Evolutionary conservation across 1,284 basidiomycete genomes (phyloP), one percentile per base, ranked within the genome.

Genomic region (Leccinum subfulvum): DNA sequence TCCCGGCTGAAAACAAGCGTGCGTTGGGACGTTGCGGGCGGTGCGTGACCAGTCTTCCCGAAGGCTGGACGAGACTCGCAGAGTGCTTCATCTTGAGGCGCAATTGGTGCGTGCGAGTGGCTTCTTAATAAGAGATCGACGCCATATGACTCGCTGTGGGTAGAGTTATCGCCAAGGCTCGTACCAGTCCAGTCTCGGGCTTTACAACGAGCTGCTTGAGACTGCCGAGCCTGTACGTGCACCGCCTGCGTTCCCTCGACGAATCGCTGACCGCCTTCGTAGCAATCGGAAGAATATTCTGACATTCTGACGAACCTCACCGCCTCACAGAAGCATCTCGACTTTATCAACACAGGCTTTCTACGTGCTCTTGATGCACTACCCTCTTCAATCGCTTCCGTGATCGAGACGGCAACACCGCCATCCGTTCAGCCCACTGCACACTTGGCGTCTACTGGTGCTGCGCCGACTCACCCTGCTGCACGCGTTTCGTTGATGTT

Each of bases 241-340:
- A 61, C 59, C 62, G 58, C 63, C 60, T 52, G 6, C 37, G 35
- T 58, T 18, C 49, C 13, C 51, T 33, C 53, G 60, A 60, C 30
- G 23, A 55, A 59, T 28, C 54, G 55, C 58, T 69, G 59, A 61
- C 58, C 1, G 21, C 62, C 57, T 63, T 62, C 44, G 33, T 71
- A 94, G 91, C 79, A 87, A 67, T 88, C 92, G 16, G 89, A 94
- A 70, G 94, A 95, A 78, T 85, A 92, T 71, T 84, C 89, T 7
- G 94, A 95, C 72, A 88, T 95, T 70, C 80, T 90, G 57, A 92
- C 86, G 63, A 95, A 95, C 76, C 84, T 94, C 62, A 81, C 85
- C 55, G 91, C 93, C 2, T 83, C 92, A 0, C 86, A 92, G 71
- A 81, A 83, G 63, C 91, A 94, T 73, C 83, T 92, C 62, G 89